phyloP scores from a whole-genome alignment of 2,329 filamentous ascomycete species.

The Aspergillus proliferans region DNA sequence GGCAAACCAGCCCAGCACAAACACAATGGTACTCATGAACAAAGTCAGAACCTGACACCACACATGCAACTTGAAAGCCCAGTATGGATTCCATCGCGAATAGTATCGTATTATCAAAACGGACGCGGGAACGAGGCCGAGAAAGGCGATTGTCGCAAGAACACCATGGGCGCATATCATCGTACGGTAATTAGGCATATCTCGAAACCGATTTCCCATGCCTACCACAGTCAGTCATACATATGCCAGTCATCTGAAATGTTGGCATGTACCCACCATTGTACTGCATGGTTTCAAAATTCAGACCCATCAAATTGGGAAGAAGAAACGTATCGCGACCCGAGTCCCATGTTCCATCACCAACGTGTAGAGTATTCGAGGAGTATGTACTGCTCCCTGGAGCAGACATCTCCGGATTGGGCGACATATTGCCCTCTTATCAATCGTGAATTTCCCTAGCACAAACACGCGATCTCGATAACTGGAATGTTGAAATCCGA shows the following conservation, averaged over 20 bases:
- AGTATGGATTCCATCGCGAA: slow-evolving; percentile 46
- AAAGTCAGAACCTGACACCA: slow-evolving; percentile 59
- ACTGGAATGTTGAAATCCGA: slow-evolving; percentile 35
- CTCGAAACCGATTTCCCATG: slow-evolving; percentile 61
- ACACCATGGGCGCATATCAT: slow-evolving; percentile 57
- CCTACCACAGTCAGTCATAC: slow-evolving; percentile 35
- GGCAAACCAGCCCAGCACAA: slow-evolving; percentile 58
- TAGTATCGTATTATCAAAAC: slow-evolving; percentile 58
- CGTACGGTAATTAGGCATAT: slow-evolving; percentile 52
- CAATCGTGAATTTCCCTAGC: not conserved
- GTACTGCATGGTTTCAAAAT: slow-evolving; percentile 62
- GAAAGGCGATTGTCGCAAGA: slow-evolving; percentile 55
- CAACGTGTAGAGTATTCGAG: slow-evolving; percentile 57
- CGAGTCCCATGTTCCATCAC: slow-evolving; percentile 62
- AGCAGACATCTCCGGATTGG: slow-evolving; percentile 43
- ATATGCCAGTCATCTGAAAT: not conserved
- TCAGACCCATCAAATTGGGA: slow-evolving; percentile 58
- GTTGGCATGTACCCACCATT: slow-evolving; percentile 47
- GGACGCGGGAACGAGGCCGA: slow-evolving; percentile 54
- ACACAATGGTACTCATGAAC: slow-evolving; percentile 55
- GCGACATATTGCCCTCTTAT: slow-evolving; percentile 20
- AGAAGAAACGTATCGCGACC: slow-evolving; percentile 57
- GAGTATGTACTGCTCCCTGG: slow-evolving; percentile 57
- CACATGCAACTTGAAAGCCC: slow-evolving; percentile 55
- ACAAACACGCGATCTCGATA: slow-evolving; percentile 16